Evolutionary conservation across 495 filamentous ascomycete species (phyloP), one percentile per base, ranked within the genome.

Genomic region (Penicillium crystallinum): DNA sequence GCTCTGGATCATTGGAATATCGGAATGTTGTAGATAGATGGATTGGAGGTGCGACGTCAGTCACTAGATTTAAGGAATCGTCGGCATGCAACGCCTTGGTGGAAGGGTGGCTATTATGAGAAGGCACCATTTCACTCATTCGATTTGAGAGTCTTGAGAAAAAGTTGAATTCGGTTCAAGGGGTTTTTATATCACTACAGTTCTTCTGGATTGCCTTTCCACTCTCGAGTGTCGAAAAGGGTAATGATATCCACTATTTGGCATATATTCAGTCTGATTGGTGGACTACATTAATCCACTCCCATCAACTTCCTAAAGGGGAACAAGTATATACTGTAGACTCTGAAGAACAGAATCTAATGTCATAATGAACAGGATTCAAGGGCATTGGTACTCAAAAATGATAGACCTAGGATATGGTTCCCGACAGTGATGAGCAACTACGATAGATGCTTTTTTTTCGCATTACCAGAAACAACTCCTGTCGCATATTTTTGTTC

Each of bases 21-120:
- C 88, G 81, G 72, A 86, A 95, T 17, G 81, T 95, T 4, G 90
- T 91, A 17, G 88, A 89, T 50, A 90, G 78, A 66, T 93, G 90
- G 59, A 95, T 77, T 3, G 89, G 76, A 22, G 90, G 89, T 22
- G 90, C 86, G 35, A 95, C 85, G 58, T 89, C 87, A 39, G 76
- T 74, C 59, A 79, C 78, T 47, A 68, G 64, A 68, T 86, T 85
- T 54, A 90, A 75, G 57, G 69, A 68, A 69, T 95, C 88, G 57
- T 92, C 90, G 34, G 85, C 88, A 65, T 96, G 90, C 53, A 96
- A 50, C 14, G 62, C 62, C 38, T 57, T 57, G 18, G 59, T 64
- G 5, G 62, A 35, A 15, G 53, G 58, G 18, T 59, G 62, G 27
- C 27, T 49, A 11, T 61, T 43, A 11, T 52, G 47, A 4, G 38